phyloP scores from a whole-genome alignment of 2,329 filamentous ascomycete species.

The Colletotrichum caudatum region DNA sequence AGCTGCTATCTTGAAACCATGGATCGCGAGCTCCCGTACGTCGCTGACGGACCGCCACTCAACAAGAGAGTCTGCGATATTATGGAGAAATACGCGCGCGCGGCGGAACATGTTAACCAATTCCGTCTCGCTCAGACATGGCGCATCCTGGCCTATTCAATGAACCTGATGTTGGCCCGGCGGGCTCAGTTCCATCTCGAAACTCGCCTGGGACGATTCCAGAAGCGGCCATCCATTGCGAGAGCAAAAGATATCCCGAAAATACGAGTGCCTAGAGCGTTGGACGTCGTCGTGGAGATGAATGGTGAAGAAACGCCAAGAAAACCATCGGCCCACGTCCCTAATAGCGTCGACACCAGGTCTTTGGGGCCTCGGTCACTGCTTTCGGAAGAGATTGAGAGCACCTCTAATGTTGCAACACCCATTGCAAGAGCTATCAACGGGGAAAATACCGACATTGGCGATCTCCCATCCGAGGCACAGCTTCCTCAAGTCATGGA shows the following conservation, averaged over 20 bases:
- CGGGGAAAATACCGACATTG: conserved; percentile 48
- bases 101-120: conserved; percentile 67
- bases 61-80: conserved; percentile 62
- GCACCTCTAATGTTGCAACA: conserved; percentile 72
- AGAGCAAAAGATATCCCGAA: conserved; percentile 49
- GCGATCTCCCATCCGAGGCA: conserved; percentile 50
- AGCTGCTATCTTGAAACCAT: conserved; percentile 68
- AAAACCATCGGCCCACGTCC: conserved; percentile 46
- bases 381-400: conserved; percentile 68
- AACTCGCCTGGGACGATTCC: conserved; percentile 57
- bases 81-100: conserved; percentile 67
- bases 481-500: conserved; percentile 63
- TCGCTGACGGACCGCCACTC: conserved; percentile 53
- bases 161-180: conserved; percentile 64
- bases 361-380: conserved; percentile 58
- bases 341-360: conserved; percentile 49
- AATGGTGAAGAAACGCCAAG: conserved; percentile 56
- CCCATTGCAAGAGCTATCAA: conserved; percentile 67
- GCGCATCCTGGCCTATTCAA: conserved; percentile 69
- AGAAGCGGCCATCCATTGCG: conserved; percentile 45
- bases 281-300: conserved; percentile 42
- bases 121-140: conserved; percentile 74
- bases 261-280: conserved; percentile 46
- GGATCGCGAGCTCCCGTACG: conserved; percentile 59
- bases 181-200: conserved; percentile 70